A percentile compares a stretch with the other conserved stretches of the same genome.
phyloP scores from a whole-genome alignment of 2,329 filamentous ascomycete species.

The Nakataea oryzae region DNA sequence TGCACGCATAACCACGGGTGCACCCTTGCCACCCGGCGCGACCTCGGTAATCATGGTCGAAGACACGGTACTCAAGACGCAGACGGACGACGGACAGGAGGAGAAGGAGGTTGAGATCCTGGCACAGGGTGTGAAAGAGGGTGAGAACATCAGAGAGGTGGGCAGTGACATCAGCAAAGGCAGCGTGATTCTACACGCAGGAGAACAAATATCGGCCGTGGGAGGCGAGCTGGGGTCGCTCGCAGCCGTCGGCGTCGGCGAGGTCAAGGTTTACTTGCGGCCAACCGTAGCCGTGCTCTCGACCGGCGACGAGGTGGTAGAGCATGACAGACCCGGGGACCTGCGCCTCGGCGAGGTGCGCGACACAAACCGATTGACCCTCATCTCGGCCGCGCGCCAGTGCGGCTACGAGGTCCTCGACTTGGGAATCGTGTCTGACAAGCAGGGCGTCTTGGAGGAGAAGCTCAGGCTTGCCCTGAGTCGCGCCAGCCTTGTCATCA shows the following conservation, averaged over 20 bases:
- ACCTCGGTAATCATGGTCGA: slow-evolving; percentile 96
- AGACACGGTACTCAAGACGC: slow-evolving; percentile 68
- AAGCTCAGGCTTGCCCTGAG: slow-evolving; percentile 66
- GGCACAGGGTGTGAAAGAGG: slow-evolving; percentile 60
- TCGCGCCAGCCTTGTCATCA: slow-evolving; percentile 72
- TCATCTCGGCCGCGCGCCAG: slow-evolving; percentile 65
- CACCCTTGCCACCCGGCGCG: slow-evolving; percentile 77
- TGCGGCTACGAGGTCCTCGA: slow-evolving; percentile 75
- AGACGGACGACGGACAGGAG: slow-evolving; percentile 71
- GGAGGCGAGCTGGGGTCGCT: slow-evolving; percentile 89
- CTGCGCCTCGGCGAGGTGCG: slow-evolving; percentile 76
- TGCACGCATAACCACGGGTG: slow-evolving; percentile 87
- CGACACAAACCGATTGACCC: slow-evolving; percentile 83
- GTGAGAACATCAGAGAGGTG: slow-evolving; percentile 84
- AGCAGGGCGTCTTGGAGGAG: slow-evolving; percentile 63
- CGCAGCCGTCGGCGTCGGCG: slow-evolving; percentile 67
- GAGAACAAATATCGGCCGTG: slow-evolving; percentile 73
- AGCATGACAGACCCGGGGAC: slow-evolving; percentile 51
- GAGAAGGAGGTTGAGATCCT: slow-evolving; percentile 84
- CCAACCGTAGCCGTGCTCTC: slow-evolving; percentile 81
- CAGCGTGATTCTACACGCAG: slow-evolving; percentile 60
- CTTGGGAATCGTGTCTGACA: slow-evolving; percentile 73
- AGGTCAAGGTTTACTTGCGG: slow-evolving; percentile 62
- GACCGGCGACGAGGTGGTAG: slow-evolving; percentile 89
- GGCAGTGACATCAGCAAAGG: slow-evolving; percentile 75